These are phyloP conservation scores for Colletotrichum salicis DNA, from an alignment of 2,329 filamentous ascomycete genomes.

Conservation along the genomic window DNA sequence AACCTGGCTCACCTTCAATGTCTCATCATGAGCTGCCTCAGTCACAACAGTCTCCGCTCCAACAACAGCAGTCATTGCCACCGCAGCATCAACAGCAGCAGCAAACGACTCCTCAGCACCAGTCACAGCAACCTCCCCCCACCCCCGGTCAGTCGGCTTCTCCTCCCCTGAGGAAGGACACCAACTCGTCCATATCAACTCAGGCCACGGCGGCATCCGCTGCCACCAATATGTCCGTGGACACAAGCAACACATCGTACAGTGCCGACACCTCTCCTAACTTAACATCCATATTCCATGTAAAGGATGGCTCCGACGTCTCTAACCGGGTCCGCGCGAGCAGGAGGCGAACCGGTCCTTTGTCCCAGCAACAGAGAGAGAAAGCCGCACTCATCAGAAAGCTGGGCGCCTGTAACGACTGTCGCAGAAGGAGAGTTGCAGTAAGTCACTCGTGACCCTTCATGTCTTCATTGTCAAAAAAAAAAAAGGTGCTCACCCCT, in stretches of 20 bases:
- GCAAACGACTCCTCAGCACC: conserved; percentile 39
- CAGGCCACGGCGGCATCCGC: conserved; percentile 56
- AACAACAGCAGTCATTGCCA: conserved; percentile 24
- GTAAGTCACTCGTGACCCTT: conserved; percentile 53
- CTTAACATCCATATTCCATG: conserved; percentile 62
- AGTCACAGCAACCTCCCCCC: conserved; percentile 39
- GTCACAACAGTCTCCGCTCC: conserved; percentile 31
- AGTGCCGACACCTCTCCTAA: conserved; percentile 64
- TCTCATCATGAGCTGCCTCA: conserved; percentile 33
- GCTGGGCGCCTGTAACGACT: conserved; percentile 67
- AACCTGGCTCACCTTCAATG: conserved; percentile 33
- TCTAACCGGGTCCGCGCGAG: conserved; percentile 64
- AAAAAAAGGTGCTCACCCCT: conserved; percentile 19
- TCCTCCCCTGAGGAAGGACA: conserved; percentile 57
- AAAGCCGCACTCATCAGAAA: conserved; percentile 70
- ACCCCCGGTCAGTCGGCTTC: conserved; percentile 42
- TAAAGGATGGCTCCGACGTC: conserved; percentile 65
- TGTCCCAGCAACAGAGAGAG: conserved; percentile 68
- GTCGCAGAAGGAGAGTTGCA: conserved; percentile 66
- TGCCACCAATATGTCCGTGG: conserved; percentile 52
- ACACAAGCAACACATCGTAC: conserved; percentile 62
- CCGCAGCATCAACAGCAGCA: conserved; percentile 31
- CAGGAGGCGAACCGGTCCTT: conserved; percentile 67
- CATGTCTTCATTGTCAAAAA: background rate
- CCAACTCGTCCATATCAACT: conserved; percentile 64